Evolutionary conservation across 1,139 yeast genomes (phyloP).

Genomic region (Blastobotrys buckinghamii): DNA sequence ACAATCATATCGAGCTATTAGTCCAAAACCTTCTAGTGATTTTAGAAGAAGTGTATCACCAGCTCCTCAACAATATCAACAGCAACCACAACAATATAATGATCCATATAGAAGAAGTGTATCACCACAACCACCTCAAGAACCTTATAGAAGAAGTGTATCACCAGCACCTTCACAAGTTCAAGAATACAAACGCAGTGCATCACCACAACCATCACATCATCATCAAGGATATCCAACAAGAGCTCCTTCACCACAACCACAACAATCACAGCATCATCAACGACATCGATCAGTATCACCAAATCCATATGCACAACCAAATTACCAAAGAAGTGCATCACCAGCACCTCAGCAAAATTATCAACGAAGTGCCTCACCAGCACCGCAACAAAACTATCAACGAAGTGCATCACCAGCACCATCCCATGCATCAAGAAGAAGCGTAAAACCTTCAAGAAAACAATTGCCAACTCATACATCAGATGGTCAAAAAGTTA

Average conservation of each 20-base stretch:
- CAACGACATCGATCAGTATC: conserved; percentile 9
- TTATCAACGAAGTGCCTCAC: conserved; percentile 6
- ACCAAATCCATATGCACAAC: conserved; percentile 13
- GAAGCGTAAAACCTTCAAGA: conserved; percentile 14
- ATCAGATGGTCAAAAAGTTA: conserved; percentile 45
- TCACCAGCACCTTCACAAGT: conserved; percentile 14
- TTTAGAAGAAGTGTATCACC: conserved; percentile 8
- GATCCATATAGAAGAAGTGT: conserved; percentile 8
- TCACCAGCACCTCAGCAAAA: conserved; percentile 14
- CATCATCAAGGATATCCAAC: conserved; percentile 8
- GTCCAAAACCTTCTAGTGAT: conserved; percentile 18
- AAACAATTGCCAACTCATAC: conserved; percentile 28
- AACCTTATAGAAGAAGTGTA: conserved; percentile 11
- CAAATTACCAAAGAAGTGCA: conserved; percentile 10
- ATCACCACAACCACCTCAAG: conserved; percentile 7
- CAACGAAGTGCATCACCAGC: conserved; percentile 14
- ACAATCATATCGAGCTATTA: conserved; percentile 12
- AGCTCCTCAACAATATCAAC: conserved; percentile 5
- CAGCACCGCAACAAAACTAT: conserved; percentile 5
- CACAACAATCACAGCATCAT: conserved; percentile 3
- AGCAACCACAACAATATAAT: background rate
- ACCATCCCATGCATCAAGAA: conserved; percentile 16
- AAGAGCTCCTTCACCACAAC: conserved; percentile 6
- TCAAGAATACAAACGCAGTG: conserved; percentile 16
- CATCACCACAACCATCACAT: conserved; percentile 13